A percentile compares a stretch with the other conserved stretches of the same genome.
Evolutionary conservation across 2,329 filamentous ascomycete species (phyloP).

Genomic region (Capronia epimyces): DNA sequence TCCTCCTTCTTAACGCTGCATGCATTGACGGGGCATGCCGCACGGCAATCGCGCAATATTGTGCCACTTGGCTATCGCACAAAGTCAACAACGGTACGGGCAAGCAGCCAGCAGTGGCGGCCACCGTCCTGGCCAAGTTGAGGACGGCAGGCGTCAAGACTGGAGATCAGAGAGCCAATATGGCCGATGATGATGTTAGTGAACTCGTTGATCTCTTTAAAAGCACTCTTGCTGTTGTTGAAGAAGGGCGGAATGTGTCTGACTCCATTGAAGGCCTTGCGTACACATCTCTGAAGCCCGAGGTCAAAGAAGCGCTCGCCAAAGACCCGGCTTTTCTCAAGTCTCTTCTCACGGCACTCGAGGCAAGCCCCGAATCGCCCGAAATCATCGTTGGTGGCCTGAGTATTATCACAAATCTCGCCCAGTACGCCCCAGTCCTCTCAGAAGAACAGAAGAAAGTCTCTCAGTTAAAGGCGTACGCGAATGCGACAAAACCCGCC

Average conservation of each 20-base stretch:
- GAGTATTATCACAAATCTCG: slow-evolving; percentile 80
- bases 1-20: slow-evolving; percentile 87
- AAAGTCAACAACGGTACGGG: slow-evolving; percentile 69
- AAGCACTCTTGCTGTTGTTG: slow-evolving; percentile 36
- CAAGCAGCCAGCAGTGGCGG: slow-evolving; percentile 50
- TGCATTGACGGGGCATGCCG: slow-evolving; percentile 80
- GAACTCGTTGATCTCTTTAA: slow-evolving; percentile 54
- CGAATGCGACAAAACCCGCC: slow-evolving; percentile 70
- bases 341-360: slow-evolving; percentile 53
- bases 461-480: slow-evolving; percentile 86
- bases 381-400: slow-evolving; percentile 77
- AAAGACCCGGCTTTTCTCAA: slow-evolving; percentile 64
- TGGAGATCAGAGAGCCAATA: slow-evolving; percentile 33
- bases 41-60: slow-evolving; percentile 77
- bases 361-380: slow-evolving; percentile 53
- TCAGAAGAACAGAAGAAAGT: slow-evolving; percentile 92
- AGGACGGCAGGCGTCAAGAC: slow-evolving; percentile 33
- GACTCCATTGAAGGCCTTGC: slow-evolving; percentile 85
- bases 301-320: slow-evolving; percentile 74
- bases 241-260: slow-evolving; percentile 53
- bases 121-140: slow-evolving; percentile 68
- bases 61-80: slow-evolving; percentile 79
- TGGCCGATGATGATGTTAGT: slow-evolving; percentile 42
- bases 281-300: slow-evolving; percentile 80
- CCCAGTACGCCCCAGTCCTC: slow-evolving; percentile 67